Percentiles rank a stretch among this genome's conserved stretches.
Evolutionary conservation across 345 rosid species (phyloP).

Genomic region (Pistacia vera): DNA sequence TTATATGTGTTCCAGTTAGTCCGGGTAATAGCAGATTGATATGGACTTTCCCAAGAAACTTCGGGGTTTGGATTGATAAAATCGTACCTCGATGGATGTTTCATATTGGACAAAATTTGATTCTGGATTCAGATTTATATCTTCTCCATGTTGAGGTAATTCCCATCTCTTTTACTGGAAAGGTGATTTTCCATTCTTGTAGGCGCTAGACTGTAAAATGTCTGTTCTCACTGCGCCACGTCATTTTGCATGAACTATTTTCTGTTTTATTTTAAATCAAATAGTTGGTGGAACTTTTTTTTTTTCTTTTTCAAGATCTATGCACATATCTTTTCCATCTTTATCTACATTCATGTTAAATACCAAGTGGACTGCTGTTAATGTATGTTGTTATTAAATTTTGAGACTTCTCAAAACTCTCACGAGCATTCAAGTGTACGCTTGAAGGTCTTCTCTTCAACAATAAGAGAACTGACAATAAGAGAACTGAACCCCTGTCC

Average conservation of each 20-base stretch:
- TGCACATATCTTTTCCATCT: neutral
- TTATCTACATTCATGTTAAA: neutral
- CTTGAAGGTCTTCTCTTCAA: neutral
- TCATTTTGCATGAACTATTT: neutral
- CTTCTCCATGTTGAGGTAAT: conserved; percentile 86
- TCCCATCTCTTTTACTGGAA: neutral
- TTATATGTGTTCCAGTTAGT: conserved; percentile 86
- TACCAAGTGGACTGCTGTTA: neutral
- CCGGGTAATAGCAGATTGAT: conserved; percentile 89
- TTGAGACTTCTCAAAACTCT: neutral
- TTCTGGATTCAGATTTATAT: conserved; percentile 87
- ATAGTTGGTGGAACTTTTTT: neutral
- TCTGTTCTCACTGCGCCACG: neutral
- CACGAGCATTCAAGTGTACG: neutral
- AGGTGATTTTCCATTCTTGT: neutral
- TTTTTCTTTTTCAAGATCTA: neutral
- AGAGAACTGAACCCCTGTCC: neutral
- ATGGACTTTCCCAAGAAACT: conserved; percentile 81
- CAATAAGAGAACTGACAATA: neutral
- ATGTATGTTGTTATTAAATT: neutral
- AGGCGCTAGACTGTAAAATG: neutral
- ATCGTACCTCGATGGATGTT: conserved; percentile 85
- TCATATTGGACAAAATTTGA: conserved; percentile 72
- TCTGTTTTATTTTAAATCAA: neutral
- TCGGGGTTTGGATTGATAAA: conserved; percentile 66